These are phyloP conservation scores for Nakaseomyces nivariensis DNA, from an alignment of 1,139 yeast species.

Conservation along the genomic window DNA sequence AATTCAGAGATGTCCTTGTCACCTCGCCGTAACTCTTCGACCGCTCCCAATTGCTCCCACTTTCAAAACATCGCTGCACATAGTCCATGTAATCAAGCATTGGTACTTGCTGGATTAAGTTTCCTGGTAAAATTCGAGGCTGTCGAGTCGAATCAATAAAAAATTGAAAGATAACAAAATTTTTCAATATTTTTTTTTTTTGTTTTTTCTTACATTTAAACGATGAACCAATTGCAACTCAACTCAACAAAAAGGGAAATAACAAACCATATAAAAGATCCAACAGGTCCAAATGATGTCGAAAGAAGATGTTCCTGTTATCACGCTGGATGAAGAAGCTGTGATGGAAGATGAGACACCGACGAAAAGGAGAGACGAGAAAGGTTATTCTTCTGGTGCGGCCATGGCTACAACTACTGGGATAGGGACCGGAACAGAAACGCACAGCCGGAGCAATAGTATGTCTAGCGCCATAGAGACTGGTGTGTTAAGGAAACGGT, in stretches of 20 bases:
- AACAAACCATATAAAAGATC: too few relatives aligned
- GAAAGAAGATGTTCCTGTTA: constrained; percentile 6
- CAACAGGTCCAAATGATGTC: neutral
- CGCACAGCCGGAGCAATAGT: neutral
- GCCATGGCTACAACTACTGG: too few relatives aligned
- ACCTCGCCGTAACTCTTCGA: constrained; percentile 69
- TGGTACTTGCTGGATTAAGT: too few relatives aligned
- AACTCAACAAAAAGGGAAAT: too few relatives aligned
- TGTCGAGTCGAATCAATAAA: too few relatives aligned
- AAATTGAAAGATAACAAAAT: too few relatives aligned
- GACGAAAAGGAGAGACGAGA: neutral
- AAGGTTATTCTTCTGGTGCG: neutral
- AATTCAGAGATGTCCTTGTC: constrained; percentile 52
- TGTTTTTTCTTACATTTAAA: too few relatives aligned
- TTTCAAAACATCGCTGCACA: constrained; percentile 60
- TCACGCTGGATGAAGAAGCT: constrained; percentile 6
- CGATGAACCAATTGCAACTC: too few relatives aligned
- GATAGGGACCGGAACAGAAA: neutral
- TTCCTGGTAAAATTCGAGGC: too few relatives aligned
- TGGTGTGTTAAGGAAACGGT: constrained; percentile 10
- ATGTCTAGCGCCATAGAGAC: neutral
- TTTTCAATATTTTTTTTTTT: too few relatives aligned
- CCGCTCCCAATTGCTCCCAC: constrained; percentile 63
- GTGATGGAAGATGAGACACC: constrained; percentile 7
- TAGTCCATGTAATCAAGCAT: constrained; percentile 86